phyloP scores from a whole-genome alignment of 2,329 filamentous ascomycete genomes.

The Scytalidium sp. region DNA sequence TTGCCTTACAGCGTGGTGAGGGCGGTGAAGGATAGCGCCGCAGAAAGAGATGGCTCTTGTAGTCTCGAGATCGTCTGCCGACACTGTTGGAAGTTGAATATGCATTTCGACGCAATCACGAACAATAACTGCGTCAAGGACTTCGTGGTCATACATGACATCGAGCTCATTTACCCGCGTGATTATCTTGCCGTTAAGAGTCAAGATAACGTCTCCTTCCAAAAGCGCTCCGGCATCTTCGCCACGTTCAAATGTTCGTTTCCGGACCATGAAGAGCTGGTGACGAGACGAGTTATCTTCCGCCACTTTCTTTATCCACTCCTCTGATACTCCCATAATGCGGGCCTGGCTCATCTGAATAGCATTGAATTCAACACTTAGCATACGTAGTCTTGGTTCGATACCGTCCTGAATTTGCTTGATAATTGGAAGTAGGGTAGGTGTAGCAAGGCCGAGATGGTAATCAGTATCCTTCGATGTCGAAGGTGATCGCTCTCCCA shows the following conservation, averaged over 20 bases:
- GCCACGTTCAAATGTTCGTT: slow-evolving; percentile 69
- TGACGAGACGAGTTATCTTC: slow-evolving; percentile 87
- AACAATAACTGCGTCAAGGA: slow-evolving; percentile 81
- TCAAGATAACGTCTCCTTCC: slow-evolving; percentile 91
- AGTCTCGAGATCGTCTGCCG: slow-evolving; percentile 88
- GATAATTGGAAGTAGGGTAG: slow-evolving; percentile 84
- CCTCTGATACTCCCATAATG: slow-evolving; percentile 94
- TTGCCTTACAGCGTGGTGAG: slow-evolving; percentile 93
- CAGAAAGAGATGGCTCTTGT: slow-evolving; percentile 92
- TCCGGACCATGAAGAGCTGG: slow-evolving; percentile 97
- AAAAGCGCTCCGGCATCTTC: slow-evolving; percentile 65
- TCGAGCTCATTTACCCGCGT: slow-evolving; percentile 92
- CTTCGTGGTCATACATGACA: slow-evolving; percentile 88
- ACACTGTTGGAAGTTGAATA: slow-evolving; percentile 78
- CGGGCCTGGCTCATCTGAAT: slow-evolving; percentile 96
- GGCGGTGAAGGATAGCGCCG: slow-evolving; percentile 86
- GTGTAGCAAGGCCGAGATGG: slow-evolving; percentile 86
- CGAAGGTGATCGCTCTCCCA: slow-evolving; percentile 79
- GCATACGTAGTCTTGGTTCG: slow-evolving; percentile 78
- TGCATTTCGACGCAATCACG: slow-evolving; percentile 77
- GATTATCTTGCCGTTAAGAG: slow-evolving; percentile 86
- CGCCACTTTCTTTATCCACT: slow-evolving; percentile 91
- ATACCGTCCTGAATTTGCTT: slow-evolving; percentile 78
- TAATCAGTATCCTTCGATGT: slow-evolving; percentile 92
- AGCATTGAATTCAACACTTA: slow-evolving; percentile 91